Evolutionary conservation across 2,329 filamentous ascomycete species (phyloP).

Genomic region (Verticillium zaregamsianum): DNA sequence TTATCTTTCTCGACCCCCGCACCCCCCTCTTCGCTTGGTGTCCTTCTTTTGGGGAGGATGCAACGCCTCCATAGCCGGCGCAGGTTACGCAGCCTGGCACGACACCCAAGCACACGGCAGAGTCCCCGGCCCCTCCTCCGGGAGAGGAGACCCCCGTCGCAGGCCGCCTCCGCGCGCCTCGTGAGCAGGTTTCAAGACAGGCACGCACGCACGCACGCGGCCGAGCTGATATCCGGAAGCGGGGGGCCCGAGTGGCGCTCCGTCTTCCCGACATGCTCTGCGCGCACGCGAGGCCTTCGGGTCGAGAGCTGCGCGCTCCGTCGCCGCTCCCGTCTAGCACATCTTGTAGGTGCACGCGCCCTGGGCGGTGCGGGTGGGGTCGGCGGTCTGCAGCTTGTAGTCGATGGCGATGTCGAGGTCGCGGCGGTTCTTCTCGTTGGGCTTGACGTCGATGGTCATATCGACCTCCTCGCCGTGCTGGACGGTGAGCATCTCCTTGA

Average conservation of each 20-base stretch:
- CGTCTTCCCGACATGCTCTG: background rate
- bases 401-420: constrained; percentile 88
- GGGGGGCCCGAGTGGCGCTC: too few relatives aligned
- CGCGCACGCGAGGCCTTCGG: background rate
- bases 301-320: background rate
- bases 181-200: background rate
- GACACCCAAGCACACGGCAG: background rate
- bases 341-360: constrained; percentile 79
- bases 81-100: constrained; percentile 16
- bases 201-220: background rate
- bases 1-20: background rate
- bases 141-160: background rate
- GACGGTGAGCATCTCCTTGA: constrained; percentile 88
- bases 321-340: constrained; percentile 44
- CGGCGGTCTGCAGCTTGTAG: constrained; percentile 75
- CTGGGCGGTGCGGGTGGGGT: constrained; percentile 62
- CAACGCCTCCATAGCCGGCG: constrained; percentile 11
- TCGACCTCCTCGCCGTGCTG: constrained; percentile 78
- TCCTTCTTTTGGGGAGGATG: constrained; percentile 2
- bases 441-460: constrained; percentile 74
- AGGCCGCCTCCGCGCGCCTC: background rate
- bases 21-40: background rate
- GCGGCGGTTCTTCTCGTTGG: constrained; percentile 89
- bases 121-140: too few relatives aligned
- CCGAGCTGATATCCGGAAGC: too few relatives aligned